A percentile compares a stretch with the other conserved stretches of the same genome.
Conservation (phyloP, 1,139 yeast genomes). For the Magnusiomyces magnusii region DNA sequence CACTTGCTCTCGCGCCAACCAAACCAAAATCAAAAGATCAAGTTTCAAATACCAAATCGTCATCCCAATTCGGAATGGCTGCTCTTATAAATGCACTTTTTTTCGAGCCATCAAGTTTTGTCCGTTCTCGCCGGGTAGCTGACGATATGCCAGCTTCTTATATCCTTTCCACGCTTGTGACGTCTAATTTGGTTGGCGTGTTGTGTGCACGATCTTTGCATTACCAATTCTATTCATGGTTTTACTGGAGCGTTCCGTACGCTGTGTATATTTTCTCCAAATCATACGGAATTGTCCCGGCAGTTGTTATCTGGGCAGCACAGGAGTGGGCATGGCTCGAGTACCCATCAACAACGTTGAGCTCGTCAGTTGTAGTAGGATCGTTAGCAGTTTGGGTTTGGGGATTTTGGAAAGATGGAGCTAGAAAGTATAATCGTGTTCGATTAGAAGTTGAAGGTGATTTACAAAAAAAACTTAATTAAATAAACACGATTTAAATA, state of each 20-base stretch:
- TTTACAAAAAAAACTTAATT: no score
- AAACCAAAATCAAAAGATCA: background rate
- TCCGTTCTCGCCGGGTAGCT: slow-evolving; percentile 11
- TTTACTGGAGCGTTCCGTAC: slow-evolving; percentile 75
- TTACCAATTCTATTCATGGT: slow-evolving; percentile 91
- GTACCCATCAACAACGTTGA: slow-evolving; percentile 33
- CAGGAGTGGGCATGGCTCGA: slow-evolving; percentile 38
- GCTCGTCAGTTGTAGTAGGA: no score
- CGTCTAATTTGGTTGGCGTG: slow-evolving; percentile 68
- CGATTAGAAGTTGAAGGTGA: no score
- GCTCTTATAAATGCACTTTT: slow-evolving; percentile 11
- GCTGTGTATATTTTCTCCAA: slow-evolving; percentile 45
- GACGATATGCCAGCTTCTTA: slow-evolving; percentile 34
- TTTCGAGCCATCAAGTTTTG: slow-evolving; percentile 5
- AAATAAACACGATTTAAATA: no score
- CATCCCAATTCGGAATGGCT: background rate
- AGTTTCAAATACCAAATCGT: background rate
- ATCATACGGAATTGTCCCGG: slow-evolving; percentile 35
- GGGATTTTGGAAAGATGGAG: no score
- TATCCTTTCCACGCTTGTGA: slow-evolving; percentile 47
- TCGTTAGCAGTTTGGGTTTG: no score
- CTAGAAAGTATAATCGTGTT: no score
- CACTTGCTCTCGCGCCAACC: background rate
- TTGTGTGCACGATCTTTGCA: slow-evolving; percentile 78
- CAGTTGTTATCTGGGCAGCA: slow-evolving; percentile 30